These are phyloP conservation scores for Microdochium paspali DNA, from an alignment of 2,329 filamentous ascomycete genomes.

Conservation along the genomic window DNA sequence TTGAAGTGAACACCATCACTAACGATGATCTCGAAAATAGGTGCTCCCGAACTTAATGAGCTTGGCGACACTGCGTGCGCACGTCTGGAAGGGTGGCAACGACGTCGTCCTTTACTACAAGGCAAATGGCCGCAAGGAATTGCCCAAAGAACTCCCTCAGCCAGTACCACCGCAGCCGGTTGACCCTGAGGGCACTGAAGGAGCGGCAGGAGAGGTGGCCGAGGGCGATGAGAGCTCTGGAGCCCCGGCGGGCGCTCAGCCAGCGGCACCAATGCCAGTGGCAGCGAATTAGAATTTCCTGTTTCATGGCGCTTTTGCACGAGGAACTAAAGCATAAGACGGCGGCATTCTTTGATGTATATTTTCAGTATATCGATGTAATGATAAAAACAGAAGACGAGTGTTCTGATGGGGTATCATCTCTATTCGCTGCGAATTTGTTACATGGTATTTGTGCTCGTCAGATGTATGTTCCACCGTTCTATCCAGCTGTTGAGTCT, in stretches of 20 bases:
- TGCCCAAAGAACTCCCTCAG: slow-evolving; percentile 26
- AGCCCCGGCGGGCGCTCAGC: not conserved
- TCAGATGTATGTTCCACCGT: too few species aligned
- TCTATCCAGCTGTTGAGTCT: too few species aligned
- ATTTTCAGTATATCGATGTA: too few species aligned
- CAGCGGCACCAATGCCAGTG: not conserved
- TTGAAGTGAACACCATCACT: not conserved
- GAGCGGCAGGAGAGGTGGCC: slow-evolving; percentile 3
- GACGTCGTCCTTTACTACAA: slow-evolving; percentile 90
- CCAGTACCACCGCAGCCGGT: slow-evolving; percentile 8
- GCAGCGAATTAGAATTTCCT: too few species aligned
- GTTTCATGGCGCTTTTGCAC: too few species aligned
- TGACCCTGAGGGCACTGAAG: slow-evolving; percentile 6
- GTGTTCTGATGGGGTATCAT: slow-evolving; percentile 12
- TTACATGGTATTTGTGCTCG: too few species aligned
- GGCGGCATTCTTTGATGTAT: too few species aligned
- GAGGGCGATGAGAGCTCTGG: slow-evolving; percentile 1
- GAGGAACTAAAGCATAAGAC: too few species aligned
- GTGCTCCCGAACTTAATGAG: slow-evolving; percentile 76
- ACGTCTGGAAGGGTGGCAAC: slow-evolving; percentile 91
- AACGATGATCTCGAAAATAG: slow-evolving; percentile 24
- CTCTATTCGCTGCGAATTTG: slow-evolving; percentile 10
- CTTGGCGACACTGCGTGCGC: slow-evolving; percentile 82
- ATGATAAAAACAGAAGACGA: too few species aligned
- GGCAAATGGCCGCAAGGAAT: slow-evolving; percentile 72